Evolutionary conservation across 257 asterid species (phyloP).

Genomic region (Coffea canephora): DNA sequence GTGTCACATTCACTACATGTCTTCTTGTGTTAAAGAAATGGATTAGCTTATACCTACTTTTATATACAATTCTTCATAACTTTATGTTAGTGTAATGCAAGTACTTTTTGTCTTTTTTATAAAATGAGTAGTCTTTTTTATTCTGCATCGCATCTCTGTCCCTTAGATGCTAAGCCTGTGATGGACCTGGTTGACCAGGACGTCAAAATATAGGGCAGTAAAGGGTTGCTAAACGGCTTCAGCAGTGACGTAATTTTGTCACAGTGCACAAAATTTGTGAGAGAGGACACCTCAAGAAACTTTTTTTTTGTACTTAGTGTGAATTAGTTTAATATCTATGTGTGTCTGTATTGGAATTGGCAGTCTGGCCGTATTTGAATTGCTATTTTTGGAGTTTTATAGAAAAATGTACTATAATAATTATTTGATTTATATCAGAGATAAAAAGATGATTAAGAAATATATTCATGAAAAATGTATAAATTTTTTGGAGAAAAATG

Average conservation of each 20-base stretch:
- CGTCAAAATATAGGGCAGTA: neutral
- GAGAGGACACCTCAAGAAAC: neutral
- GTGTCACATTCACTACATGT: neutral
- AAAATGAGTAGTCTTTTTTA: neutral
- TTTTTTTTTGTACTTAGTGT: neutral
- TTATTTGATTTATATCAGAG: no score
- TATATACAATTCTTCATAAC: neutral
- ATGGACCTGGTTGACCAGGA: slow-evolving; percentile 6
- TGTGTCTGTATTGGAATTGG: no score
- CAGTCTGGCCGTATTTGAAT: no score
- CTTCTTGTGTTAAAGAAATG: neutral
- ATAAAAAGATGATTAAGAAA: no score
- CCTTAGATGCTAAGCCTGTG: slow-evolving; percentile 1
- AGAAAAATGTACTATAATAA: no score
- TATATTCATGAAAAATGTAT: no score
- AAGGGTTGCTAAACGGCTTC: neutral
- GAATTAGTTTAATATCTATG: neutral
- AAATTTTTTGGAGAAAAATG: no score
- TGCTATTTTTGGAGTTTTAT: neutral
- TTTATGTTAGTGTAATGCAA: neutral
- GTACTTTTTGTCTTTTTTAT: neutral
- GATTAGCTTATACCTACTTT: neutral
- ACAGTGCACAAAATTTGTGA: neutral
- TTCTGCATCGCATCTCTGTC: neutral
- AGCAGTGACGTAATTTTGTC: neutral